Base-by-base conservation (phyloP, 2,329 filamentous ascomycete species). In the Pseudonectria buxi region DNA sequence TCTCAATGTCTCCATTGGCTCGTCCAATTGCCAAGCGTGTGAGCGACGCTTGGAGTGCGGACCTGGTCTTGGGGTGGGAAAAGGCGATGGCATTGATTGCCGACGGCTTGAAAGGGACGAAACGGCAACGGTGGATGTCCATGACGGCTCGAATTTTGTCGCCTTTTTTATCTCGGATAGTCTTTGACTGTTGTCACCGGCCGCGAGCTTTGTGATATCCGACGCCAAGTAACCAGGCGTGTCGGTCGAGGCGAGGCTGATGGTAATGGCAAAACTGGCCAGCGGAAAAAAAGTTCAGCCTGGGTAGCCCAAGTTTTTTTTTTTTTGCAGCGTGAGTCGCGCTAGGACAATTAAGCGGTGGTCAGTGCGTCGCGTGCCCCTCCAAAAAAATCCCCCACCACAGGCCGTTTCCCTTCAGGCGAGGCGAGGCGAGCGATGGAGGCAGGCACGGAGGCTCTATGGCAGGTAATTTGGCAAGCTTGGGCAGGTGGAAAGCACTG, bases 61-160 rank as follows among this genome's bases (percentile, higher is more conserved):
- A 65, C 47, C 63, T 62, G 33, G 64, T 45, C 41, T 62, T 68
- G 14, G 83, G 71, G 58, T 95, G 86, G 6, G 92, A 95, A 62
- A 98, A 96, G 48, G 90, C 87, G 57, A 96, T 77, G 45, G 87
- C 83, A 65, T 95, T 96, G 64, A 98, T 95, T 39, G 88, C 83
- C 41, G 87, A 87, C 7, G 87, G 83, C 46, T 88, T 87, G 64
- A 86, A 96, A 27, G 86, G 85, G 50, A 98, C 84, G 66, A 98
- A 98, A 57, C 92, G 86, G 58, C 89, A 94, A 54, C 92, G 86
- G 69, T 98, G 92, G 58, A 98, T 83, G 65, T 96, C 90, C 90
- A 96, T 95, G 39, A 39, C 44, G 43, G 36, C 28, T 33, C 38
- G 26, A 16, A 34, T 14, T 24, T 14, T 25, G 28, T 39, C 34